phyloP scores from a whole-genome alignment of 2,329 filamentous ascomycete genomes.

The Exophiala sideris region DNA sequence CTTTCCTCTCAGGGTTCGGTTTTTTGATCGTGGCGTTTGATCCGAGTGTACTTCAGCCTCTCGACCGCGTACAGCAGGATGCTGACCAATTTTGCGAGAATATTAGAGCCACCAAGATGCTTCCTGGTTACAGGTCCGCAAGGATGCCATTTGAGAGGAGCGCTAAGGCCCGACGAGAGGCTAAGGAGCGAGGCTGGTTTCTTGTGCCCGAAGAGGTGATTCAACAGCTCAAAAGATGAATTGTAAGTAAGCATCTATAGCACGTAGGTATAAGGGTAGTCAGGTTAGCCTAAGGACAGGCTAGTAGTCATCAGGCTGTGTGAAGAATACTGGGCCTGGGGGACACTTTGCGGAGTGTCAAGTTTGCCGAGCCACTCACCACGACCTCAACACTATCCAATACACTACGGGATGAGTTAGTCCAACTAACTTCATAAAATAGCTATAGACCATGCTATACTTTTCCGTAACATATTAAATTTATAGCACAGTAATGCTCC shows the following conservation, averaged over 20 bases:
- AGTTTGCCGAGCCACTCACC: no score
- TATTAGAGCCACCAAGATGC: slow-evolving; percentile 7
- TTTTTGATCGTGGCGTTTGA: slow-evolving; percentile 13
- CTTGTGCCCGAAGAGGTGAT: slow-evolving; percentile 2
- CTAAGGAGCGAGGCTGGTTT: slow-evolving; percentile 2
- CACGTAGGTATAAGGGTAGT: no score
- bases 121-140: slow-evolving; percentile 5
- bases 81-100: slow-evolving; percentile 2
- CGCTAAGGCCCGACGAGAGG: not conserved
- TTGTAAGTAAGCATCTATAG: not conserved
- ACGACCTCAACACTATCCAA: no score
- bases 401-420: no score
- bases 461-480: no score
- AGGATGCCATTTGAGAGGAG: slow-evolving; percentile 14
- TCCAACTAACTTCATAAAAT: no score
- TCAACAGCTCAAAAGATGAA: slow-evolving; percentile 1
- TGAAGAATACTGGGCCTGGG: no score
- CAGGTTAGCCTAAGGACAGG: no score
- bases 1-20: slow-evolving; percentile 7
- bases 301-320: no score
- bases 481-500: no score
- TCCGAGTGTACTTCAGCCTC: slow-evolving; percentile 6
- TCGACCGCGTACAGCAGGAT: slow-evolving; percentile 5
- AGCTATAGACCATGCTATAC: no score
- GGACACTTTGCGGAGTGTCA: no score